A percentile compares a stretch with the other conserved stretches of the same genome.
Evolutionary conservation across 345 rosid species (phyloP).

Genomic region (Ceriops decandra): DNA sequence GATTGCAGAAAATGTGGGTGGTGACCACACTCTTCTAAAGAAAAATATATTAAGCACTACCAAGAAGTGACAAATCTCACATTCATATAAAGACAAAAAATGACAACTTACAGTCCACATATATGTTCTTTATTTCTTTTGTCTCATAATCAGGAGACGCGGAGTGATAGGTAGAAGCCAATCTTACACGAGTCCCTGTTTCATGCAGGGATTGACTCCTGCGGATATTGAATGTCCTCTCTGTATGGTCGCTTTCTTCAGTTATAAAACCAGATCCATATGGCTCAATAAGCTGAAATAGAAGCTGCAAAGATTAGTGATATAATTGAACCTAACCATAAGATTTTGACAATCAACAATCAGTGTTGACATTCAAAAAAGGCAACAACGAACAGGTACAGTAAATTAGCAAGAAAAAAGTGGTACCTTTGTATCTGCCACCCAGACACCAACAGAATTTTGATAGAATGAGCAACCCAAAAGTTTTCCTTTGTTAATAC

Average conservation of each 20-base stretch:
- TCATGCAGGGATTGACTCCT: constrained; percentile 44
- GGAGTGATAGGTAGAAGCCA: constrained; percentile 32
- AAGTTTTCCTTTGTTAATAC: constrained; percentile 81
- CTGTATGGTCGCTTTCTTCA: constrained; percentile 40
- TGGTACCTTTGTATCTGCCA: constrained; percentile 67
- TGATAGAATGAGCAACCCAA: constrained; percentile 78
- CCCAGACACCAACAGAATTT: constrained; percentile 91
- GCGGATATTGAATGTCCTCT: constrained; percentile 41
- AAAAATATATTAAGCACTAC: neutral
- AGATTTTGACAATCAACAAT: neutral
- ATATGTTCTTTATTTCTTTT: constrained; percentile 90
- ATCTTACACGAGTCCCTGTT: constrained; percentile 40
- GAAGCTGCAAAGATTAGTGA: neutral
- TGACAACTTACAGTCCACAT: constrained; percentile 77
- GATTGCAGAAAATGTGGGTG: neutral
- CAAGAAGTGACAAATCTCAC: neutral
- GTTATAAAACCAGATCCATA: constrained; percentile 47
- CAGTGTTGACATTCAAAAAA: neutral
- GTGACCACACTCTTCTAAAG: neutral
- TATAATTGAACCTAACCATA: neutral
- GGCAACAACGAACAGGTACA: neutral
- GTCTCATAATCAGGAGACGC: constrained; percentile 66
- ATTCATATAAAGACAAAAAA: neutral
- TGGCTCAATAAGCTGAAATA: constrained; percentile 74
- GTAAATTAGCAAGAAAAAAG: neutral